Conservation (phyloP, 345 rosid species). For the Clausena lansium region DNA sequence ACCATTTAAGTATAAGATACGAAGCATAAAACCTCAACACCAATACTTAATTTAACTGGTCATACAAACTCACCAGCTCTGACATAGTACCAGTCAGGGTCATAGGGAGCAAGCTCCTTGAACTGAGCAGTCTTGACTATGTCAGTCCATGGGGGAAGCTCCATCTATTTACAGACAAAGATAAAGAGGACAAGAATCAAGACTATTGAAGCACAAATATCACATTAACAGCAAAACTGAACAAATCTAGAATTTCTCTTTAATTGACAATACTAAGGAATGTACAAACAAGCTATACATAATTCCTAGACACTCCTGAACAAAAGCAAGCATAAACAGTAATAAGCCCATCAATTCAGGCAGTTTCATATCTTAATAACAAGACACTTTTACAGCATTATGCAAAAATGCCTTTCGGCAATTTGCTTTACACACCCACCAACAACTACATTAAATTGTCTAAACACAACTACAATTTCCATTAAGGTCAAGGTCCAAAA, state of each 20-base stretch:
- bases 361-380: background rate
- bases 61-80: constrained; percentile 51
- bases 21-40: background rate
- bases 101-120: constrained; percentile 95
- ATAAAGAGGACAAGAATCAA: background rate
- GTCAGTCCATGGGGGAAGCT: constrained; percentile 87
- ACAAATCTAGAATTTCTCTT: background rate
- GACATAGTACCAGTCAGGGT: constrained; percentile 85
- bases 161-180: constrained; percentile 45
- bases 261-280: background rate
- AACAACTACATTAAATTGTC: background rate
- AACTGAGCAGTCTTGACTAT: constrained; percentile 75
- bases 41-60: background rate
- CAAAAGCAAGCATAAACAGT: background rate
- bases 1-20: background rate
- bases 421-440: background rate
- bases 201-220: background rate
- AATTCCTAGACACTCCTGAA: background rate
- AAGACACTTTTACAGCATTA: background rate
- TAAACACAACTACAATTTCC: background rate
- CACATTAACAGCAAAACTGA: background rate
- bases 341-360: background rate
- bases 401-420: background rate
- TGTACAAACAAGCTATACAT: background rate
- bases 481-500: background rate